phyloP scores from a whole-genome alignment of 331 rosid genomes.

The Acacia concinna region DNA sequence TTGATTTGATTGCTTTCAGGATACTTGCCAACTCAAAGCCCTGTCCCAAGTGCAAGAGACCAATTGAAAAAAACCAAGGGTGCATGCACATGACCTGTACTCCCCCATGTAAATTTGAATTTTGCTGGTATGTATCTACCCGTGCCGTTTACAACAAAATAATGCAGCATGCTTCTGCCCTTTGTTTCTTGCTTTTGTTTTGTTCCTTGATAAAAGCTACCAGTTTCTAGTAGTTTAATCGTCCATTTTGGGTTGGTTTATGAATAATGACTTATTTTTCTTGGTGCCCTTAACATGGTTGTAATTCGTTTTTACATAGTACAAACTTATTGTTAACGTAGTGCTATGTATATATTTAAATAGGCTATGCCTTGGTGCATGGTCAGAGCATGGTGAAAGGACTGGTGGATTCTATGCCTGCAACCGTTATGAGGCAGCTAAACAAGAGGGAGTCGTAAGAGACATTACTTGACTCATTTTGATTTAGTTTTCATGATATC shows the following conservation, averaged over 20 bases:
- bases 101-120: slow-evolving; percentile 81
- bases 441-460: slow-evolving; percentile 78
- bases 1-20: slow-evolving; percentile 42
- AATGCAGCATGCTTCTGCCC: not conserved
- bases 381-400: slow-evolving; percentile 77
- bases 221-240: not conserved
- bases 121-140: slow-evolving; percentile 62
- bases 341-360: slow-evolving; percentile 16
- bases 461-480: slow-evolving; percentile 21
- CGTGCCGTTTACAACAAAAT: not conserved
- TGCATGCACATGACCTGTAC: slow-evolving; percentile 89
- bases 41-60: slow-evolving; percentile 85
- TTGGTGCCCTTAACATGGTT: not conserved
- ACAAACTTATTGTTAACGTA: not conserved
- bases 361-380: slow-evolving; percentile 77
- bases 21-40: slow-evolving; percentile 69
- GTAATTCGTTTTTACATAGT: not conserved
- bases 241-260: not conserved
- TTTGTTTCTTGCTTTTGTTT: not conserved
- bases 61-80: slow-evolving; percentile 75
- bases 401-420: slow-evolving; percentile 85
- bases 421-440: slow-evolving; percentile 70
- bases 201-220: not conserved
- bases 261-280: not conserved
- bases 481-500: slow-evolving; percentile 24